phyloP scores from a whole-genome alignment of 2,329 filamentous ascomycete species.

The Phialophora tarda region DNA sequence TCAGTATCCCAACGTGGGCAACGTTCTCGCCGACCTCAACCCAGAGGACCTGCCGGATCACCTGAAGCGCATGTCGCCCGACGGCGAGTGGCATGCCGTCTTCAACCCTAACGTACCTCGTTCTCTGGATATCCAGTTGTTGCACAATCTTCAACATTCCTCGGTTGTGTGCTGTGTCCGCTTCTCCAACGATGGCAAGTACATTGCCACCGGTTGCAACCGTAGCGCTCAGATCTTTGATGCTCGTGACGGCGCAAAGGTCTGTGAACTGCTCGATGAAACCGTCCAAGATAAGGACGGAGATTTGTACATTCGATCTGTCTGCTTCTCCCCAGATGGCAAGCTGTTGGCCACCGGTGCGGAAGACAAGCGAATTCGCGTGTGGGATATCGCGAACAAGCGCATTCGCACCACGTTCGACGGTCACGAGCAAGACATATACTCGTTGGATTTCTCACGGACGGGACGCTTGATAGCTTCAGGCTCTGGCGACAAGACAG shows the following conservation, averaged over 20 bases:
- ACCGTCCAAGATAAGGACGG: slow-evolving; percentile 78
- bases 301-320: slow-evolving; percentile 94
- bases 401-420: slow-evolving; percentile 90
- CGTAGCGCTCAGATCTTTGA: slow-evolving; percentile 99
- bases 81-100: slow-evolving; percentile 86
- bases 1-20: slow-evolving; percentile 63
- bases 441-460: slow-evolving; percentile 91
- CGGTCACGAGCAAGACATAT: slow-evolving; percentile 99
- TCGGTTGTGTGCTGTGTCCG: slow-evolving; percentile 98
- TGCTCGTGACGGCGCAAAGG: slow-evolving; percentile 81
- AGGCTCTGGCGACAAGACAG: slow-evolving; percentile 90
- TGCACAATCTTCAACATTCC: slow-evolving; percentile 90
- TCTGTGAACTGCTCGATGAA: slow-evolving; percentile 89
- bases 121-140: slow-evolving; percentile 87
- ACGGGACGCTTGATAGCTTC: slow-evolving; percentile 95
- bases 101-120: slow-evolving; percentile 93
- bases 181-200: slow-evolving; percentile 95
- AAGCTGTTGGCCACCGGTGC: slow-evolving; percentile 93
- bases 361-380: slow-evolving; percentile 95
- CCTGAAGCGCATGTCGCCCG: slow-evolving; percentile 80
- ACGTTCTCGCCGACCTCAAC: slow-evolving; percentile 83
- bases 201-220: slow-evolving; percentile 96
- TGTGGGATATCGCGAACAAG: slow-evolving; percentile 88
- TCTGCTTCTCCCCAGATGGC: slow-evolving; percentile 97
- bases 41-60: slow-evolving; percentile 82